Percentiles rank a stretch among this genome's conserved stretches.
Evolutionary conservation across 306 rosid species (phyloP).

Genomic region (Malus domestica): DNA sequence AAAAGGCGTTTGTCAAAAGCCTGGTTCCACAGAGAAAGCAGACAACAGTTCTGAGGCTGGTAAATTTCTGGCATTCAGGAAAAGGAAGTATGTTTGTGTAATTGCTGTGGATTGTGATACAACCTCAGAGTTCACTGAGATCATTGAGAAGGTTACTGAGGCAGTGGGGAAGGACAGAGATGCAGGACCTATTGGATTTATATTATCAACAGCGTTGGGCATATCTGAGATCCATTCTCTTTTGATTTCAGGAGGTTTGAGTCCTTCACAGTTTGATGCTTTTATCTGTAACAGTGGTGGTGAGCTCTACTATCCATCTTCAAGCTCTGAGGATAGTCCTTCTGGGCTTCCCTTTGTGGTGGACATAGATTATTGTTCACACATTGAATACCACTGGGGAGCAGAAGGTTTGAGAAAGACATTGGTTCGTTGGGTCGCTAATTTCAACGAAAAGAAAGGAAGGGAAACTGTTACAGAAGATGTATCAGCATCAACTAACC

Average conservation of each 20-base stretch:
- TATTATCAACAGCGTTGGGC: conserved; percentile 35
- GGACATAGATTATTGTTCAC: conserved; percentile 42
- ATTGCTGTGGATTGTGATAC: conserved; percentile 39
- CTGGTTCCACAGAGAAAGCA: conserved; percentile 17
- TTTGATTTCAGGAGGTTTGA: conserved; percentile 32
- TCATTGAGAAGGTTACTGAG: conserved; percentile 22
- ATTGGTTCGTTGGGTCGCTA: conserved; percentile 43
- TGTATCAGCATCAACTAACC: conserved; percentile 33
- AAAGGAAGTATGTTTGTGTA: conserved; percentile 32
- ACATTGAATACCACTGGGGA: conserved; percentile 52
- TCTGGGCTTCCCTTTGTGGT: conserved; percentile 45
- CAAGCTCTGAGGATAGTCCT: conserved; percentile 33
- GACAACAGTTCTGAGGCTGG: conserved; percentile 12
- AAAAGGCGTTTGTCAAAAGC: conserved; percentile 20
- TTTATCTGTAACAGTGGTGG: conserved; percentile 48
- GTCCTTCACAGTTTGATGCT: conserved; percentile 35
- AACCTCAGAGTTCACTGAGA: conserved; percentile 22
- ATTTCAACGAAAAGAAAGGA: conserved; percentile 31
- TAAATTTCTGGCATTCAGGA: conserved; percentile 32
- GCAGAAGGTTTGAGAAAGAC: conserved; percentile 50
- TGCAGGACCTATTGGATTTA: conserved; percentile 34
- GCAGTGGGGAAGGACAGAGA: conserved; percentile 28
- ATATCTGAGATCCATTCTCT: conserved; percentile 34
- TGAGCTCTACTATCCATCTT: conserved; percentile 48
- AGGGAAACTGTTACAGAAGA: conserved; percentile 20